These are phyloP conservation scores for Oropetium thomaeum DNA, from an alignment of 176 grass and related monocot genomes.

Conservation along the genomic window DNA sequence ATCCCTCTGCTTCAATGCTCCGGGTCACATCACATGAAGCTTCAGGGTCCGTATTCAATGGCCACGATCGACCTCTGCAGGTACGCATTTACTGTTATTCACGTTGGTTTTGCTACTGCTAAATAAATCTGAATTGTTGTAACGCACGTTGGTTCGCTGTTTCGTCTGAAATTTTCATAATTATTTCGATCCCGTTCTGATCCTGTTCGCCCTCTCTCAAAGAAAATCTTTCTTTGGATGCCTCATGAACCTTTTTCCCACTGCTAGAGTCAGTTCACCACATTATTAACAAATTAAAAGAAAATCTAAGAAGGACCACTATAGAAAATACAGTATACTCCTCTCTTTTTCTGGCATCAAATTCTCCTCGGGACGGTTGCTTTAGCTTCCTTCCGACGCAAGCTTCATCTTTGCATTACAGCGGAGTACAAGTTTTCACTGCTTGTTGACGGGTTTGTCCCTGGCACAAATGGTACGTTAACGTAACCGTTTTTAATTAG, in stretches of 20 bases:
- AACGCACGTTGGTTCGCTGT: not conserved
- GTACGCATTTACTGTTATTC: slow-evolving; percentile 25
- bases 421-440: too few species aligned
- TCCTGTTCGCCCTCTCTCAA: not conserved
- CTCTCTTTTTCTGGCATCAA: not conserved
- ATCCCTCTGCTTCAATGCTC: not conserved
- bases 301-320: not conserved
- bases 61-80: not conserved
- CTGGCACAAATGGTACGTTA: not conserved
- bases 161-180: not conserved
- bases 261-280: not conserved
- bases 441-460: not conserved
- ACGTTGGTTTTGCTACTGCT: not conserved
- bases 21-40: slow-evolving; percentile 44
- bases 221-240: not conserved
- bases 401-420: not conserved
- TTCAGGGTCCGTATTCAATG: slow-evolving; percentile 27
- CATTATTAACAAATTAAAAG: not conserved
- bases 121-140: not conserved
- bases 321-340: not conserved
- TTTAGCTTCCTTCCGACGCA: slow-evolving; percentile 12
- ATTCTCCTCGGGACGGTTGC: not conserved
- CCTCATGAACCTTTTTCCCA: not conserved
- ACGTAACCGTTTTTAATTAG: not conserved
- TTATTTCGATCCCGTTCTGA: not conserved